A percentile compares a stretch with the other conserved stretches of the same genome.
phyloP scores from a whole-genome alignment of 2,329 filamentous ascomycete species.

The Clonostachys sp. region DNA sequence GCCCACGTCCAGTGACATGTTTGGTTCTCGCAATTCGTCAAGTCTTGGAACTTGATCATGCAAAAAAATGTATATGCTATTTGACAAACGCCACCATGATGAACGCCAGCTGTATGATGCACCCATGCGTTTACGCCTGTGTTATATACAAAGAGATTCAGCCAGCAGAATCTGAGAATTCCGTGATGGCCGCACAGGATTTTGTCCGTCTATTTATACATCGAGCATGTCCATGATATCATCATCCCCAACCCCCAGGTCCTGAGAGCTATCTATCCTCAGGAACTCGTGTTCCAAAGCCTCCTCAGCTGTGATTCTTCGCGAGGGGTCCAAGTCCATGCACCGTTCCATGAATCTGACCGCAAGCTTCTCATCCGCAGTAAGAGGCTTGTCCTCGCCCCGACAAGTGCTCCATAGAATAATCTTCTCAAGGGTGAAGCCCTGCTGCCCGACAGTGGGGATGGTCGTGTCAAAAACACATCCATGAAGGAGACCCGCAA shows the following conservation, averaged over 20 bases:
- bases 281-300: constrained; percentile 72
- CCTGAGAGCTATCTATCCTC: constrained; percentile 12
- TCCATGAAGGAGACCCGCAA: constrained; percentile 78
- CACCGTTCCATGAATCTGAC: constrained; percentile 68
- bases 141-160: too few species aligned
- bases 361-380: constrained; percentile 65
- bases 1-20: too few species aligned
- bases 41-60: too few species aligned
- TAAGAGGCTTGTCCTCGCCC: constrained; percentile 53
- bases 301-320: constrained; percentile 69
- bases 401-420: constrained; percentile 91
- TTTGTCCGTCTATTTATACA: background rate
- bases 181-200: too few species aligned
- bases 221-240: constrained; percentile 49
- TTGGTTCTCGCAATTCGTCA: too few species aligned
- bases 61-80: too few species aligned
- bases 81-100: too few species aligned
- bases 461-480: constrained; percentile 91
- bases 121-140: too few species aligned
- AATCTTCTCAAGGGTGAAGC: constrained; percentile 88
- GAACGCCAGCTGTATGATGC: too few species aligned
- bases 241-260: constrained; percentile 18
- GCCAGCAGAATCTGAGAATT: too few species aligned
- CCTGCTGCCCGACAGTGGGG: constrained; percentile 79
- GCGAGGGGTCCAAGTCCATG: constrained; percentile 71